phyloP scores from a whole-genome alignment of 2,329 filamentous ascomycete genomes.

The Cryphonectria parasitica region DNA sequence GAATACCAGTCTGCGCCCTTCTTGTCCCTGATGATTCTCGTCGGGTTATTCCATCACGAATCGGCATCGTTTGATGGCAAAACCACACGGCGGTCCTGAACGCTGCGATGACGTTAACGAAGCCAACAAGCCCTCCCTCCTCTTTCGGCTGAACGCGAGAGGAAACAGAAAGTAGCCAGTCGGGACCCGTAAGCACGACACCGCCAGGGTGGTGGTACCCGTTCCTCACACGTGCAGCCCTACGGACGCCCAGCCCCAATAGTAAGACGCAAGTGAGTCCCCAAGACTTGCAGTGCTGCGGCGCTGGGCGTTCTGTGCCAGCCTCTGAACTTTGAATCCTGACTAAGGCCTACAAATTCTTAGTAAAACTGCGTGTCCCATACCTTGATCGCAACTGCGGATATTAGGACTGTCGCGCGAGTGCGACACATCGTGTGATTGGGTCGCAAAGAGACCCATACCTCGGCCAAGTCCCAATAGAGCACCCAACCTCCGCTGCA shows the following conservation, averaged over 20 bases:
- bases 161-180: neutral
- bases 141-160: neutral
- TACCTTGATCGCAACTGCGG: neutral
- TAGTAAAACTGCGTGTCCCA: neutral
- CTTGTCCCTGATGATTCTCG: neutral
- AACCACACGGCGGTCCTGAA: neutral
- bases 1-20: conserved; percentile 3
- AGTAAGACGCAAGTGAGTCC: neutral
- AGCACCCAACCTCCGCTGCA: neutral
- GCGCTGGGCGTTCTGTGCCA: neutral
- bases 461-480: neutral
- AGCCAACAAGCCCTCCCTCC: neutral
- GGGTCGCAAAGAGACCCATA: neutral
- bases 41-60: neutral
- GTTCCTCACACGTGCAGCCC: conserved; percentile 4
- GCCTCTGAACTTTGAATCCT: neutral
- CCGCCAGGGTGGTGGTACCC: neutral
- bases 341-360: neutral
- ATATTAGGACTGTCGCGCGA: neutral
- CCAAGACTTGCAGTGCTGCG: neutral
- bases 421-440: neutral
- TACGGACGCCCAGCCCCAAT: neutral
- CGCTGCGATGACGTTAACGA: neutral
- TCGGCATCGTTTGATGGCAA: neutral
- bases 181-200: conserved; percentile 4